phyloP scores from a whole-genome alignment of 805 yeast genomes.

The Cyberlindnera sargentensis region DNA sequence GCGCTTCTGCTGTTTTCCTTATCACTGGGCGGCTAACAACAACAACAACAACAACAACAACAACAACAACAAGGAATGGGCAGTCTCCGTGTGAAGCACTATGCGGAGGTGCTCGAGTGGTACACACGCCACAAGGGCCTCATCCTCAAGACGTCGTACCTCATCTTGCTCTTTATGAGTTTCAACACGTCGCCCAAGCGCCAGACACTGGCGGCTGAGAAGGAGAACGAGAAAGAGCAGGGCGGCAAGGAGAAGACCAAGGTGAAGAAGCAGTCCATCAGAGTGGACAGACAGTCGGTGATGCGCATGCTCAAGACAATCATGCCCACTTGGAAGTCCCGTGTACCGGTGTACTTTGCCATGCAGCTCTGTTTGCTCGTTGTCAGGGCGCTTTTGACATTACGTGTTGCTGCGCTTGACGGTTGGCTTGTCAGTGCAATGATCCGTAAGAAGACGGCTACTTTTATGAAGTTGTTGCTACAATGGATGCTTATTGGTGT shows the following conservation, averaged over 20 bases:
- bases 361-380: conserved; percentile 40
- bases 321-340: conserved; percentile 20
- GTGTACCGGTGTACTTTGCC: conserved; percentile 18
- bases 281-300: conserved; percentile 11
- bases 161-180: conserved; percentile 19
- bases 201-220: not conserved
- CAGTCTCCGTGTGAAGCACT: not conserved
- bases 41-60: too few species aligned
- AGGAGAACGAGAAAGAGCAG: not conserved
- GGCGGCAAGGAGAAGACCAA: not conserved
- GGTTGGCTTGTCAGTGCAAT: conserved; percentile 79
- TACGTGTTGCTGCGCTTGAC: conserved; percentile 80
- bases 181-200: conserved; percentile 17
- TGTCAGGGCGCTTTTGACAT: conserved; percentile 62
- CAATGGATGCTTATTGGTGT: conserved; percentile 81
- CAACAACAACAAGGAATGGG: not conserved
- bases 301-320: conserved; percentile 11
- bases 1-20: too few species aligned
- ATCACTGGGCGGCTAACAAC: too few species aligned
- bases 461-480: conserved; percentile 54
- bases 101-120: conserved; percentile 13
- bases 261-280: not conserved
- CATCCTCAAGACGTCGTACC: conserved; percentile 21
- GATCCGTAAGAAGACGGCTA: conserved; percentile 59
- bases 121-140: conserved; percentile 21